Evolutionary conservation across 768 basidiomycete genomes (phyloP).

Genomic region (Xerocomellus amylosporus): DNA sequence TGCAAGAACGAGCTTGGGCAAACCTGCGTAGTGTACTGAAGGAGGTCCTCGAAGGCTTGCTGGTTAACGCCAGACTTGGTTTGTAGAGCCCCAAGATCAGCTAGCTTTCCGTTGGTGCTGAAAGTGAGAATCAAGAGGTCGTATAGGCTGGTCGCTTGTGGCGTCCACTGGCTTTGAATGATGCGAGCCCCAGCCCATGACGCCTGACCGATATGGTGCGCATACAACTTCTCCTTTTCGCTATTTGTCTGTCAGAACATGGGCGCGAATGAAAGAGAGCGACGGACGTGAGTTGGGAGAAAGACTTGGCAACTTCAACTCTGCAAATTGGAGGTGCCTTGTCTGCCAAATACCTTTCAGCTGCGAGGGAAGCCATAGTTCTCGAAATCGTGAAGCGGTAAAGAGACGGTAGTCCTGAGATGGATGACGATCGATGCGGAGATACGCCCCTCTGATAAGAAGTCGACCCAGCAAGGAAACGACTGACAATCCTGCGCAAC

Average conservation of each 20-base stretch:
- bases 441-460: constrained; percentile 13
- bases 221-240: constrained; percentile 72
- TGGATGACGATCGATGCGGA: constrained; percentile 17
- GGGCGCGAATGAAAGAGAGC: background rate
- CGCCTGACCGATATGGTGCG: constrained; percentile 67
- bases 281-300: constrained; percentile 61
- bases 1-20: background rate
- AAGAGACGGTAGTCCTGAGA: background rate
- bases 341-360: constrained; percentile 75
- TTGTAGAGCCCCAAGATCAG: constrained; percentile 54
- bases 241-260: constrained; percentile 36
- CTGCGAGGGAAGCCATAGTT: constrained; percentile 35
- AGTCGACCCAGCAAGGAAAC: constrained; percentile 1
- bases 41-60: constrained; percentile 64
- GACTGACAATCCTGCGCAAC: constrained; percentile 6
- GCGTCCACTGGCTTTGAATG: constrained; percentile 83
- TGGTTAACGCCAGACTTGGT: constrained; percentile 49
- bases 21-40: constrained; percentile 77
- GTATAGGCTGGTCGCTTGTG: constrained; percentile 62
- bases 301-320: constrained; percentile 65
- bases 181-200: constrained; percentile 85
- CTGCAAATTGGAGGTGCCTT: constrained; percentile 71
- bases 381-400: background rate
- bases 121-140: constrained; percentile 71
- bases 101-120: constrained; percentile 55